These are phyloP conservation scores for Neophaeococcomyces mojaviensis DNA, from an alignment of 2,329 filamentous ascomycete genomes.

Conservation along the genomic window DNA sequence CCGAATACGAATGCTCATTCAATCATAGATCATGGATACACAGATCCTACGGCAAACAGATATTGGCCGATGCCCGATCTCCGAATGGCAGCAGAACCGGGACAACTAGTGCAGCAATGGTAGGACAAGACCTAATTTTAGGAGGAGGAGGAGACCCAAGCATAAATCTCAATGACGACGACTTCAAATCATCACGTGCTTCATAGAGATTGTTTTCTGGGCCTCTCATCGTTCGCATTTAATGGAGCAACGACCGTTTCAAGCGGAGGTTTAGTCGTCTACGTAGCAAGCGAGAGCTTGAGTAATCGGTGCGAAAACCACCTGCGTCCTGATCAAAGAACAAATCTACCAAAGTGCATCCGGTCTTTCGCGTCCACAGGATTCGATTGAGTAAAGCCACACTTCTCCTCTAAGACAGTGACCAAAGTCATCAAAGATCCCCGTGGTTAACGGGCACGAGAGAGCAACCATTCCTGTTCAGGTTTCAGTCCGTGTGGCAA, in stretches of 20 bases:
- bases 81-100: conserved; percentile 2
- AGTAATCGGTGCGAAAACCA: too few species aligned
- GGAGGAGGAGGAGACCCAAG: background rate
- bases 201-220: too few species aligned
- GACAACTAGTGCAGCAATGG: background rate
- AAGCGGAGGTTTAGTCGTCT: too few species aligned
- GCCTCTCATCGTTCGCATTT: too few species aligned
- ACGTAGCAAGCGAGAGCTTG: too few species aligned
- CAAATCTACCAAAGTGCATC: too few species aligned
- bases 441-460: background rate
- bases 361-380: too few species aligned
- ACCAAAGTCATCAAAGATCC: background rate
- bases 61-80: conserved; percentile 1
- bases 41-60: background rate
- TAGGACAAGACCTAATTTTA: conserved; percentile 3
- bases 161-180: background rate
- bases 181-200: too few species aligned
- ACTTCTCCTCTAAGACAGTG: background rate
- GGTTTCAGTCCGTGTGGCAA: conserved; percentile 1
- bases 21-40: background rate
- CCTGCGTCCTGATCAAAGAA: too few species aligned
- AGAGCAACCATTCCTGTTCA: background rate
- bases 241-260: too few species aligned
- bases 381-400: background rate
- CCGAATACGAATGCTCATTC: too few species aligned